phyloP scores from a whole-genome alignment of 495 filamentous ascomycete genomes.

The Penicillium desertorum region DNA sequence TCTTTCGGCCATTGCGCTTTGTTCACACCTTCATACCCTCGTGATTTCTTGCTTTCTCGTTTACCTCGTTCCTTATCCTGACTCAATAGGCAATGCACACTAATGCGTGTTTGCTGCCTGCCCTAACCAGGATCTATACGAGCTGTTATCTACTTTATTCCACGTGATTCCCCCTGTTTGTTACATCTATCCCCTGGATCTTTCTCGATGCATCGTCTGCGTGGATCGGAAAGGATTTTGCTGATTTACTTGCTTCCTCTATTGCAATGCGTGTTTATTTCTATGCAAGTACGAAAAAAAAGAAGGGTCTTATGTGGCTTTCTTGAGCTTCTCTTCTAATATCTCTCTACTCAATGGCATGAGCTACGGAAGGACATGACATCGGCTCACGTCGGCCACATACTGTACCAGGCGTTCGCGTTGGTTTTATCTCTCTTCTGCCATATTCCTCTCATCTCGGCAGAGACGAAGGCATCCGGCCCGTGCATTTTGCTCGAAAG shows the following conservation, averaged over 20 bases:
- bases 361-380: conserved; percentile 26
- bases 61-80: conserved; percentile 16
- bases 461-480: conserved; percentile 18
- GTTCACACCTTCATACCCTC: conserved; percentile 34
- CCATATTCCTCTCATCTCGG: conserved; percentile 10
- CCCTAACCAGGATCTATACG: conserved; percentile 4
- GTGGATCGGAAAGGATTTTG: conserved; percentile 31
- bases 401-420: conserved; percentile 18
- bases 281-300: conserved; percentile 23
- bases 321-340: conserved; percentile 19
- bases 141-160: conserved; percentile 19
- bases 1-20: conserved; percentile 34
- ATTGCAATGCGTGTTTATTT: conserved; percentile 21
- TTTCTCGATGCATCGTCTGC: conserved; percentile 32
- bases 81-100: conserved; percentile 5
- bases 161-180: conserved; percentile 31
- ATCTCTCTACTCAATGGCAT: conserved; percentile 20
- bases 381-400: conserved; percentile 12
- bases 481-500: conserved; percentile 12
- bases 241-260: conserved; percentile 22
- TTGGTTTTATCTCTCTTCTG: conserved; percentile 7
- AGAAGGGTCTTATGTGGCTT: conserved; percentile 20
- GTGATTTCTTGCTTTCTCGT: conserved; percentile 20
- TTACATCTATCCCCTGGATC: conserved; percentile 23
- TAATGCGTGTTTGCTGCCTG: conserved; percentile 12